These are phyloP conservation scores for Dactylis glomerata DNA, from an alignment of 176 grass and related monocot genomes.

Conservation along the genomic window DNA sequence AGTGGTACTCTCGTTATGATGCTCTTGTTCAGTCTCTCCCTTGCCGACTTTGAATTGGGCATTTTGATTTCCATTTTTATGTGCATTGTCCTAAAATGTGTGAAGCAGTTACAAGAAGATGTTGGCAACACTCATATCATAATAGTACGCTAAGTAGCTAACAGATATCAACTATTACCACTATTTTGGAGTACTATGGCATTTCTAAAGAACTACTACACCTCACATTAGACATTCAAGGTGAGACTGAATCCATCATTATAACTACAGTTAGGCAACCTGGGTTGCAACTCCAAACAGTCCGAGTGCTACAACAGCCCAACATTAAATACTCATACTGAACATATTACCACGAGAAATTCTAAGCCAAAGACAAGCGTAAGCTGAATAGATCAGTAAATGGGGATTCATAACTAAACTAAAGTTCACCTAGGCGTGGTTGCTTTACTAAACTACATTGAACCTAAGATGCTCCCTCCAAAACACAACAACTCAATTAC, in stretches of 20 bases:
- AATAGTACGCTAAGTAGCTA: slow-evolving; percentile 7
- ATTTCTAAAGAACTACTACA: background rate
- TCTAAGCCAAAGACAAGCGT: background rate
- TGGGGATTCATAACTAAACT: slow-evolving; percentile 6
- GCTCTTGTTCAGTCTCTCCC: slow-evolving; percentile 26
- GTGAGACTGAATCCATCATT: background rate
- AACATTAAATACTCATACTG: background rate
- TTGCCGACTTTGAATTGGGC: slow-evolving; percentile 35
- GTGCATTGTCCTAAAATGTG: slow-evolving; percentile 43
- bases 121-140: slow-evolving; percentile 7
- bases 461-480: background rate
- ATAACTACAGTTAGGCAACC: background rate
- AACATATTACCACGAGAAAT: background rate
- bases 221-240: background rate
- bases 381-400: background rate
- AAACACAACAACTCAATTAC: background rate
- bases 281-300: background rate
- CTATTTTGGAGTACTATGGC: background rate
- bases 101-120: background rate
- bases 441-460: background rate
- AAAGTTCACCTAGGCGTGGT: background rate
- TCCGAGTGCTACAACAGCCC: background rate
- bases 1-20: slow-evolving; percentile 40
- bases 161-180: background rate
- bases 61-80: slow-evolving; percentile 39